Evolutionary conservation across 2,329 filamentous ascomycete species (phyloP), one percentile per base, ranked within the genome.

Genomic region (Dendrostoma leiphaemia): DNA sequence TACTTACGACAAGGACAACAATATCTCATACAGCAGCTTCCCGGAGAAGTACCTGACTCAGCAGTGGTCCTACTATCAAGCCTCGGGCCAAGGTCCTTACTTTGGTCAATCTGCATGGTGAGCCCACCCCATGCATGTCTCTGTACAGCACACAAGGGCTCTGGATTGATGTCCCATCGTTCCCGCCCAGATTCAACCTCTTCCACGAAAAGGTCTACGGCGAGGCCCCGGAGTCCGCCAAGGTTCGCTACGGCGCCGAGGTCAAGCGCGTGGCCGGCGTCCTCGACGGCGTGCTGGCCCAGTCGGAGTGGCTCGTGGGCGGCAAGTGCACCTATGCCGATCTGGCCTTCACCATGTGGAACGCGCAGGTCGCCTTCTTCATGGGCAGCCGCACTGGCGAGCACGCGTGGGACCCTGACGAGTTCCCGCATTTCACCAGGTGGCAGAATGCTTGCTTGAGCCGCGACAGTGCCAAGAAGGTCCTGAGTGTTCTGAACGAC

Each of bases 1-100:
- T 28, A 67, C 61, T 7, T 79, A 80, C 66, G 75, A 80, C 63
- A 72, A 63, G 37, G 62, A 72, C 9, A 61, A 70, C 41, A 73
- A 68, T 49, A 61, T 78, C 54, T 69, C 64, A 24, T 74, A 71
- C 61, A 56, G 59, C 10, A 71, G 67, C 53, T 78, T 73, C 61
- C 61, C 65, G 4, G 68, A 73, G 53, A 64, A 71, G 35, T 69
- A 69, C 53, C 66, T 63, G 28, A 61, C 69, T 23, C 66, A 70
- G 51, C 72, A 77, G 41, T 56, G 51, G 66, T 60, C 74, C 8
- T 63, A 69, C 55, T 78, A 73, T 60, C 74, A 77, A 60, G 68
- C 67, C 53, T 65, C 62, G 35, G 71, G 71, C 6, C 68, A 75
- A 61, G 74, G 70, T 0, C 74, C 72, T 0, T 78, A 76, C 59